A percentile compares a stretch with the other conserved stretches of the same genome.
These are phyloP conservation scores for Pseudonitzschia multistriata DNA, from an alignment of 108 stramenopile genomes.

Conservation along the genomic window DNA sequence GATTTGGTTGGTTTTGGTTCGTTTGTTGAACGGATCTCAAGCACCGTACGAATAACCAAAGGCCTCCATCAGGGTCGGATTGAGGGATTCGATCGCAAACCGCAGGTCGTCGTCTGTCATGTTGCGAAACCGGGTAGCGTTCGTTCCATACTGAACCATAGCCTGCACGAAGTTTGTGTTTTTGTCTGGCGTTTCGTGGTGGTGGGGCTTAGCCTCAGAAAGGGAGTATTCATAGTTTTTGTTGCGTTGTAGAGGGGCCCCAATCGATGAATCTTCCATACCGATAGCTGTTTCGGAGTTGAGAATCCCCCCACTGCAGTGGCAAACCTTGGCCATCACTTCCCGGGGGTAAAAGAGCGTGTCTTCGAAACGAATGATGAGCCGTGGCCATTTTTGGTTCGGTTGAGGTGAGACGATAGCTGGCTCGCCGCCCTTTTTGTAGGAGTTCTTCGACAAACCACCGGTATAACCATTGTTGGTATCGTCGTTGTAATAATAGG, in stretches of 20 bases:
- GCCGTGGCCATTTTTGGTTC: slow-evolving; percentile 39
- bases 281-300: background rate
- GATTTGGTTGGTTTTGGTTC: too few relatives aligned
- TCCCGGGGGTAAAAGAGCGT: slow-evolving; percentile 61
- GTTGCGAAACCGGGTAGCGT: slow-evolving; percentile 42
- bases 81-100: slow-evolving; percentile 42
- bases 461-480: background rate
- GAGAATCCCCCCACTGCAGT: slow-evolving; percentile 61
- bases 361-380: slow-evolving; percentile 82
- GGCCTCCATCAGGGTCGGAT: slow-evolving; percentile 50
- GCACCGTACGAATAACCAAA: slow-evolving; percentile 45
- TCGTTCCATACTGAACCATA: slow-evolving; percentile 64
- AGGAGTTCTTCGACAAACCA: background rate
- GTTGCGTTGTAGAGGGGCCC: background rate
- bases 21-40: too few relatives aligned
- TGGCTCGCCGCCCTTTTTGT: background rate
- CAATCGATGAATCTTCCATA: background rate
- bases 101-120: slow-evolving; percentile 50
- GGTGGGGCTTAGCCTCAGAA: slow-evolving; percentile 32
- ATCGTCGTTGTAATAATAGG: slow-evolving; percentile 34
- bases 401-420: background rate
- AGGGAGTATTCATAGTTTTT: slow-evolving; percentile 8
- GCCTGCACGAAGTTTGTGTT: slow-evolving; percentile 63
- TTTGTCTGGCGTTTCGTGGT: slow-evolving; percentile 21
- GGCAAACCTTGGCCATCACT: slow-evolving; percentile 55